These are phyloP conservation scores for Aspergillus sp. DNA, from an alignment of 2,329 filamentous ascomycete species.

Conservation along the genomic window DNA sequence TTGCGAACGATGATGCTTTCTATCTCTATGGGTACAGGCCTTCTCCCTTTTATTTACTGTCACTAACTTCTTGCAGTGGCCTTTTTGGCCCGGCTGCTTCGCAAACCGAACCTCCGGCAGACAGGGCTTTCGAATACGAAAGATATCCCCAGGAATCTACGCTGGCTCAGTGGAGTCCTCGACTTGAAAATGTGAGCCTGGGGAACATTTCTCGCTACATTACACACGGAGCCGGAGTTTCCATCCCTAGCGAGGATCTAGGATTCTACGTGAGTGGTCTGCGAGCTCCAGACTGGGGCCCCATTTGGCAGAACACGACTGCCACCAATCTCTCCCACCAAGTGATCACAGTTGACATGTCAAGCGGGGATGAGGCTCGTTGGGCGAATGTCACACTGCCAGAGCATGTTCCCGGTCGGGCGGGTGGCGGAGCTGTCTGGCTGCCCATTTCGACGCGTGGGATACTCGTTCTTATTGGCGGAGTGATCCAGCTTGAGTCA, in stretches of 20 bases:
- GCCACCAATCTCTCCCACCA: constrained; percentile 54
- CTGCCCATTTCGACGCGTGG: constrained; percentile 45
- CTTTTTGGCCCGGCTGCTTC: constrained; percentile 44
- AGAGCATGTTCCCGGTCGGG: constrained; percentile 56
- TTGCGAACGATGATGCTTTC: constrained; percentile 67
- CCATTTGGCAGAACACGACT: constrained; percentile 48
- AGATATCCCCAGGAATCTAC: constrained; percentile 56
- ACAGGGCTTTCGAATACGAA: constrained; percentile 49
- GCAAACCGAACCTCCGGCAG: constrained; percentile 26
- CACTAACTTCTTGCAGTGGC: constrained; percentile 45
- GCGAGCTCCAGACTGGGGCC: constrained; percentile 55
- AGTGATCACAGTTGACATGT: constrained; percentile 66
- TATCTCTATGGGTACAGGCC: constrained; percentile 61
- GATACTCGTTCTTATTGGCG: constrained; percentile 45
- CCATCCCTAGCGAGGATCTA: constrained; percentile 70
- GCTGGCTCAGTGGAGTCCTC: constrained; percentile 48
- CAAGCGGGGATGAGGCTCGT: constrained; percentile 50
- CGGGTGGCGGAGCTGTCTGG: constrained; percentile 70
- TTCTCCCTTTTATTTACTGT: no score
- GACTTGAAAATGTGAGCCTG: constrained; percentile 51
- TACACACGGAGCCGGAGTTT: constrained; percentile 67
- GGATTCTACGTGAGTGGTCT: constrained; percentile 74
- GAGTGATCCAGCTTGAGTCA: constrained; percentile 33
- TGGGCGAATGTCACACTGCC: constrained; percentile 66
- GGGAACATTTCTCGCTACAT: constrained; percentile 63